These are phyloP conservation scores for Xylaria flabelliformis DNA, from an alignment of 495 filamentous ascomycete species.

Conservation along the genomic window DNA sequence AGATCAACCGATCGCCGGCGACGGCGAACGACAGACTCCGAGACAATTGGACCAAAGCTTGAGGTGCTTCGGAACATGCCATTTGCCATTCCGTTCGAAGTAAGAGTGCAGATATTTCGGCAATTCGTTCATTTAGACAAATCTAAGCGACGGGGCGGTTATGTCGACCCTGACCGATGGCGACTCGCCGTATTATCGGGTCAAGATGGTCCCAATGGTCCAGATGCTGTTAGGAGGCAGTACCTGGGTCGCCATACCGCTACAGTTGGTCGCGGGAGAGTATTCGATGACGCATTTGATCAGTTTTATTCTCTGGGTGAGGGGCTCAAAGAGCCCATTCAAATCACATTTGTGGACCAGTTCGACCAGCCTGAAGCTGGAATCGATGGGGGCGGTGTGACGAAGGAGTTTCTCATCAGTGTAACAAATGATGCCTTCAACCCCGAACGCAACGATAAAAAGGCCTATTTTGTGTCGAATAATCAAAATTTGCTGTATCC, in stretches of 20 bases:
- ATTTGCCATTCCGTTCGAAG: constrained; percentile 93
- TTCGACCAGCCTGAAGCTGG: constrained; percentile 88
- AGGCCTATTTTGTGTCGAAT: constrained; percentile 79
- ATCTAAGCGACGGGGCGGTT: constrained; percentile 72
- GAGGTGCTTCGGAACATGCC: constrained; percentile 96
- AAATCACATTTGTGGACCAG: constrained; percentile 94
- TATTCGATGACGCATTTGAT: constrained; percentile 86
- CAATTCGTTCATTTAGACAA: constrained; percentile 90
- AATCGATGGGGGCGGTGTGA: constrained; percentile 96
- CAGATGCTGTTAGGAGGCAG: constrained; percentile 46
- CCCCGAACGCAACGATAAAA: constrained; percentile 35
- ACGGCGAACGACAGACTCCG: constrained; percentile 66
- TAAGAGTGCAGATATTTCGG: constrained; percentile 91
- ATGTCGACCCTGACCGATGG: constrained; percentile 81
- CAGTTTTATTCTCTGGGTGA: constrained; percentile 84
- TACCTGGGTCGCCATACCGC: constrained; percentile 77
- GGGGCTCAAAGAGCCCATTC: constrained; percentile 92
- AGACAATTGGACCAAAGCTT: constrained; percentile 77
- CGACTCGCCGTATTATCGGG: constrained; percentile 64
- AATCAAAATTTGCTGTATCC: constrained; percentile 90
- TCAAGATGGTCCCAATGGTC: constrained; percentile 34
- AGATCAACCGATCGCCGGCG: constrained; percentile 55
- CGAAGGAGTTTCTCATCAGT: constrained; percentile 95
- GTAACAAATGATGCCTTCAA: constrained; percentile 88
- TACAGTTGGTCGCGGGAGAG: constrained; percentile 75